Evolutionary conservation across 2,329 filamentous ascomycete genomes (phyloP).

Genomic region (Fusarium miscanthi): DNA sequence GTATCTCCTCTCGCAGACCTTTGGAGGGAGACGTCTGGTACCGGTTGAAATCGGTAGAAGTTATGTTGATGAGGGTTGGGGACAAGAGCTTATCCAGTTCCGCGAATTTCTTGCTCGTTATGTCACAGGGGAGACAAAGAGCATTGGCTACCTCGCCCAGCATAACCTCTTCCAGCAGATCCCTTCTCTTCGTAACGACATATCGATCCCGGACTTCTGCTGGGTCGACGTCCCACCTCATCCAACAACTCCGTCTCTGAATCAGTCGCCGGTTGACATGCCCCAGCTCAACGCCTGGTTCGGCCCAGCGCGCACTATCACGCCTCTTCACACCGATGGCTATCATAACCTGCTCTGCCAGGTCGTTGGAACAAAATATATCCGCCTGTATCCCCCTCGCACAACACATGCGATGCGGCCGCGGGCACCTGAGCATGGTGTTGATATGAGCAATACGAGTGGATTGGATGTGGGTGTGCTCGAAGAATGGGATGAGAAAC

Average conservation of each 20-base stretch:
- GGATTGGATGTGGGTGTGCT: constrained; percentile 78
- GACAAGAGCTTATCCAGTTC: constrained; percentile 83
- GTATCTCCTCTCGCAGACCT: constrained; percentile 80
- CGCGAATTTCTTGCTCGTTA: constrained; percentile 73
- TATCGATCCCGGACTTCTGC: constrained; percentile 85
- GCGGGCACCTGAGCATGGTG: constrained; percentile 71
- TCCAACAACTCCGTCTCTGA: constrained; percentile 50
- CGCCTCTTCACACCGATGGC: constrained; percentile 91
- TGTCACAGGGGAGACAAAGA: constrained; percentile 55
- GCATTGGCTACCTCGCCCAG: constrained; percentile 86
- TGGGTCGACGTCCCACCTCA: constrained; percentile 75
- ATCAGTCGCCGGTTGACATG: constrained; percentile 60
- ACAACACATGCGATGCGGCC: constrained; percentile 70
- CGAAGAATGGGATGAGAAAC: constrained; percentile 66
- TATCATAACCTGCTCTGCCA: constrained; percentile 94
- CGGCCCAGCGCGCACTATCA: constrained; percentile 87
- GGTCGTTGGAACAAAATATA: constrained; percentile 89
- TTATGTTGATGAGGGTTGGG: constrained; percentile 88
- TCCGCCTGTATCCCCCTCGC: constrained; percentile 83
- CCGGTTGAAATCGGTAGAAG: constrained; percentile 88
- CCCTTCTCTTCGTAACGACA: constrained; percentile 78
- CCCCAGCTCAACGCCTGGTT: constrained; percentile 93
- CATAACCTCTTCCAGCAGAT: constrained; percentile 89
- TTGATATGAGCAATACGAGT: constrained; percentile 95
- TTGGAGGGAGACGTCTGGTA: constrained; percentile 81